Evolutionary conservation across 192 early-diverging fungal species (phyloP), one percentile per base, ranked within the genome.

Genomic region (Mycoemilia scoparia): DNA sequence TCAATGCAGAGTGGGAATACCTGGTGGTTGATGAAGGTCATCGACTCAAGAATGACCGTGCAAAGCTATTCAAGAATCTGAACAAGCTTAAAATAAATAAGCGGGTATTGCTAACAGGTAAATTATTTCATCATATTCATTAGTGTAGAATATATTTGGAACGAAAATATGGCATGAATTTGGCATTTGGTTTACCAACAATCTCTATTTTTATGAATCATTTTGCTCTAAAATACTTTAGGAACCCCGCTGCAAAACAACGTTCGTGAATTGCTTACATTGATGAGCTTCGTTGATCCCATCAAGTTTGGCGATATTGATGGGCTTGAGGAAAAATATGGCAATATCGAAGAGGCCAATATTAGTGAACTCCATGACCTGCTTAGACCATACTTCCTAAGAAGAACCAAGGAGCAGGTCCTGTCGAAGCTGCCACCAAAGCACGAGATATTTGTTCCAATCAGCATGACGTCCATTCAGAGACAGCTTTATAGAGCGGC

Each of bases 1-100:
- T 69, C 9, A 41, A 40, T 18, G 77, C 93, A 35, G 60, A 62
- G 12, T 99, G 95, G 95, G 71, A 77, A 12, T 80, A 76, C 34
- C 35, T 96, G 3, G 76, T 81, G 0, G 82, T 92, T 0, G 95
- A 99, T 41, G 95, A 99, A 59, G 92, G 87, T 14, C 95, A 99
- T 46, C 74, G 90, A 23, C 66, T 99, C 32, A 96, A 96, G 41
- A 99, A 96, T 51, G 68, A 70, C 8, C 77, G 76, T 33, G 81
- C 88, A 0, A 77, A 84, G 39, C 67, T 92, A 11, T 79, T 87
- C 54, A 74, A 84, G 46, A 73, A 75, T 4, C 60, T 99, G 18
- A 66, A 58, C 36, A 66, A 70, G 15, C 87, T 93, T 41, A 38
- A 68, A 19, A 76, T 83, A 2, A 64, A 66, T 17, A 88, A 87